A percentile compares a stretch with the other conserved stretches of the same genome.
phyloP scores from a whole-genome alignment of 1,284 basidiomycete species.

The Flammula alnicola region DNA sequence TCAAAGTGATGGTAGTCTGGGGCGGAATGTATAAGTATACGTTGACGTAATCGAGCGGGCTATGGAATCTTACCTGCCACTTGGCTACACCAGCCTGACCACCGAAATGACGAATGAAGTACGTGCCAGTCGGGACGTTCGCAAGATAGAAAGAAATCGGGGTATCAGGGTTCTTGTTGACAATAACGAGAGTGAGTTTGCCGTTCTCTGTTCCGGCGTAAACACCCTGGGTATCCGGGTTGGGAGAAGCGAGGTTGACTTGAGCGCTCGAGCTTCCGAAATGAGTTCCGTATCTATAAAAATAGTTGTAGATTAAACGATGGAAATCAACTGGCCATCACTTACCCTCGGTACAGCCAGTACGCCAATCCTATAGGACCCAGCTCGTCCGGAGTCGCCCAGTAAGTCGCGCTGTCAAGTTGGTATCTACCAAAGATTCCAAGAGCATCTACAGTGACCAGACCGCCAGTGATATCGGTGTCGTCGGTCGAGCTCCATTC shows the following conservation, averaged over 20 bases:
- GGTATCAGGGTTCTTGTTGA: constrained; percentile 51
- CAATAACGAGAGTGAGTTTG: constrained; percentile 48
- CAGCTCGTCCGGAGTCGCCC: constrained; percentile 46
- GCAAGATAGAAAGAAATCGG: constrained; percentile 44
- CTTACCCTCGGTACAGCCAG: constrained; percentile 56
- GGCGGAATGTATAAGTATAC: constrained; percentile 2
- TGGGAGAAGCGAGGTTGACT: constrained; percentile 44
- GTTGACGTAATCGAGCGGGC: not conserved
- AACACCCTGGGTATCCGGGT: constrained; percentile 45
- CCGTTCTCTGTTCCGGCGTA: constrained; percentile 47
- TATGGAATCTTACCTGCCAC: constrained; percentile 45
- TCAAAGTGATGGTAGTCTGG: constrained; percentile 44
- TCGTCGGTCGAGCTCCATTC: constrained; percentile 51
- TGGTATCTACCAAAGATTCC: constrained; percentile 52
- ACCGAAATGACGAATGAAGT: constrained; percentile 56
- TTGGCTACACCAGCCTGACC: constrained; percentile 53
- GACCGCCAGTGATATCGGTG: constrained; percentile 52
- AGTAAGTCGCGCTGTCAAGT: constrained; percentile 55
- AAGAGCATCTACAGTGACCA: constrained; percentile 50
- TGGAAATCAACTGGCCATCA: not conserved
- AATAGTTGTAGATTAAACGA: not conserved
- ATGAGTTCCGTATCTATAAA: constrained; percentile 43
- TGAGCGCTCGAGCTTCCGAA: constrained; percentile 48
- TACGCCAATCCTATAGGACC: constrained; percentile 52
- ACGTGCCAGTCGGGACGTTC: constrained; percentile 47